Conservation (phyloP, 2,329 filamentous ascomycete genomes). For the Talaromyces marneffei region DNA sequence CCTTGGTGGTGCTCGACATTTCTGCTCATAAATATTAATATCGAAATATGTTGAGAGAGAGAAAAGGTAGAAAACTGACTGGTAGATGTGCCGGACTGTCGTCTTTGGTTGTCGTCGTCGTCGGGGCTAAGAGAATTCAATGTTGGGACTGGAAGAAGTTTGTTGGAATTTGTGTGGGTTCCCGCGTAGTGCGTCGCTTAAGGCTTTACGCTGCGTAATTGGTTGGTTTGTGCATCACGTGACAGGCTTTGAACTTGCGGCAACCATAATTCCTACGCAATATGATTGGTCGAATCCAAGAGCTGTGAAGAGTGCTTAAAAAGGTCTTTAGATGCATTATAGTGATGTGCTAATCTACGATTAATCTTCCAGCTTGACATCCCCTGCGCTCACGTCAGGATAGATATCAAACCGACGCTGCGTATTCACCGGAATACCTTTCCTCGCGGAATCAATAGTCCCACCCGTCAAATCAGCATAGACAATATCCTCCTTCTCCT, state of each 20-base stretch:
- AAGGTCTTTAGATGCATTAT: neutral
- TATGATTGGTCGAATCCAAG: neutral
- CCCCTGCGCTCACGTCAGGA: conserved; percentile 70
- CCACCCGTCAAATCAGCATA: conserved; percentile 64
- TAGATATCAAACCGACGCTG: conserved; percentile 96
- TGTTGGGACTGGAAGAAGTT: conserved; percentile 17
- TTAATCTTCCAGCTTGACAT: conserved; percentile 4
- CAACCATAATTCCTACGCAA: neutral
- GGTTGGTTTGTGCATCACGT: neutral
- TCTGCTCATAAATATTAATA: conserved; percentile 35
- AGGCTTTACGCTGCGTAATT: neutral
- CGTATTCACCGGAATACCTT: conserved; percentile 72
- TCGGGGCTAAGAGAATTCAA: conserved; percentile 20
- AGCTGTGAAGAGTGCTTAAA: neutral
- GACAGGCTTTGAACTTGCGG: neutral
- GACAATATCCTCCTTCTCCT: conserved; percentile 70
- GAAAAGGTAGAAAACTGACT: conserved; percentile 26
- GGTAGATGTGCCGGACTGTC: conserved; percentile 31
- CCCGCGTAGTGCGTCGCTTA: conserved; percentile 12
- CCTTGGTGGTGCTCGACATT: conserved; percentile 61
- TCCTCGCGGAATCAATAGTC: conserved; percentile 68
- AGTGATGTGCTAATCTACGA: neutral
- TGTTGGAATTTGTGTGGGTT: conserved; percentile 13
- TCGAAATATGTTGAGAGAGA: neutral
- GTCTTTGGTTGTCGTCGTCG: conserved; percentile 31